Conservation (phyloP, 2,329 filamentous ascomycete genomes). For the Hypoxylon sp. region DNA sequence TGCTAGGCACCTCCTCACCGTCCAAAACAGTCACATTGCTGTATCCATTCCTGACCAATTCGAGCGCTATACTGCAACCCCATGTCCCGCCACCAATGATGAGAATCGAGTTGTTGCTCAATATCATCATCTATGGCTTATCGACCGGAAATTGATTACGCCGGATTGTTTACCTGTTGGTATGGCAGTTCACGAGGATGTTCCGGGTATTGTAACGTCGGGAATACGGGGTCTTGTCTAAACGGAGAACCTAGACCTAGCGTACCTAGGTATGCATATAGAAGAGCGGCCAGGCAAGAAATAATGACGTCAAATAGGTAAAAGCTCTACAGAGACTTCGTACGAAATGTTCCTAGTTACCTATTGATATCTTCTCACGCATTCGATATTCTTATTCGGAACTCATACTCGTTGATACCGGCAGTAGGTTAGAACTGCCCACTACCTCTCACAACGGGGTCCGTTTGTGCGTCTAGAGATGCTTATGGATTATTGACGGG, state of each 20-base stretch:
- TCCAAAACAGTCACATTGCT: conserved; percentile 47
- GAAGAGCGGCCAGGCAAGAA: neutral
- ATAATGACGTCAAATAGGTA: neutral
- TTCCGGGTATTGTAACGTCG: neutral
- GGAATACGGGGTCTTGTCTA: neutral
- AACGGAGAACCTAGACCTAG: neutral
- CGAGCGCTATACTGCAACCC: conserved; percentile 46
- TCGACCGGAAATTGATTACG: neutral
- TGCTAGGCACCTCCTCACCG: conserved; percentile 41
- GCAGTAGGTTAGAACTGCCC: too few relatives aligned
- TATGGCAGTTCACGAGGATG: too few relatives aligned
- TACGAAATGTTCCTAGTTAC: too few relatives aligned
- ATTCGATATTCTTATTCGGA: too few relatives aligned
- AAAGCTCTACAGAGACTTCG: too few relatives aligned
- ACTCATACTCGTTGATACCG: too few relatives aligned
- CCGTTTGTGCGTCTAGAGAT: too few relatives aligned
- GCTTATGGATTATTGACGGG: neutral
- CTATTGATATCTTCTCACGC: neutral
- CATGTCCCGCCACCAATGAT: conserved; percentile 46
- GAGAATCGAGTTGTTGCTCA: conserved; percentile 35
- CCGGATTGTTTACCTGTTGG: neutral
- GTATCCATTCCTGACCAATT: conserved; percentile 45
- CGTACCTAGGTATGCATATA: neutral
- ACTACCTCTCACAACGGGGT: too few relatives aligned
- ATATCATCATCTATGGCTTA: conserved; percentile 5